Percentiles rank a stretch among this genome's conserved stretches.
Conservation (phyloP, 345 rosid genomes). For the Euphorbia lathyris region DNA sequence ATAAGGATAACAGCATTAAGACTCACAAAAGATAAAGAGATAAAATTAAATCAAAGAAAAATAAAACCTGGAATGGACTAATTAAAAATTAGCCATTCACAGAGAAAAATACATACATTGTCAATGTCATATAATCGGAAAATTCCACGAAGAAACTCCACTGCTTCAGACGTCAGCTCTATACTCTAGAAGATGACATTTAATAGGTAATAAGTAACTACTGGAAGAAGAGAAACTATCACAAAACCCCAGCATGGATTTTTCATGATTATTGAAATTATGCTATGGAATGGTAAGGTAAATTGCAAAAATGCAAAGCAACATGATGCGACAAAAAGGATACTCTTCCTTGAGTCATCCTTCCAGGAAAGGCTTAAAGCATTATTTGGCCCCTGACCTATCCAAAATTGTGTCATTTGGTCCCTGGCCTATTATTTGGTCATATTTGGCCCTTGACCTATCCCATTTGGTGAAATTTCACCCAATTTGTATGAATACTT, state of each 20-base stretch:
- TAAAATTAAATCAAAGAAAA: background rate
- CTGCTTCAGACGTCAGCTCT: conserved; percentile 61
- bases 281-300: background rate
- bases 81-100: conserved; percentile 2
- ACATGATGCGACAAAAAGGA: background rate
- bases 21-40: background rate
- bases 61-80: background rate
- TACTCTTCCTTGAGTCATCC: background rate
- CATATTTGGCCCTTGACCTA: no score
- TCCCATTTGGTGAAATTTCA: no score
- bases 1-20: conserved; percentile 22
- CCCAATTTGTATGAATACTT: no score
- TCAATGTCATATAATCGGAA: conserved; percentile 63
- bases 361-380: background rate
- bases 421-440: no score
- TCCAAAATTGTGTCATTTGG: no score
- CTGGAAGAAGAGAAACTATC: conserved; percentile 2
- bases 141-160: conserved; percentile 60
- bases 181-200: conserved; percentile 48
- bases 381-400: no score
- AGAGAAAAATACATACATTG: conserved; percentile 45
- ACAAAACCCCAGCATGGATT: background rate
- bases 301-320: background rate
- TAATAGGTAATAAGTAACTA: conserved; percentile 10
- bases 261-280: background rate